Evolutionary conservation across 805 yeast genomes (phyloP).

Genomic region (Wickerhamomyces ciferrii): DNA sequence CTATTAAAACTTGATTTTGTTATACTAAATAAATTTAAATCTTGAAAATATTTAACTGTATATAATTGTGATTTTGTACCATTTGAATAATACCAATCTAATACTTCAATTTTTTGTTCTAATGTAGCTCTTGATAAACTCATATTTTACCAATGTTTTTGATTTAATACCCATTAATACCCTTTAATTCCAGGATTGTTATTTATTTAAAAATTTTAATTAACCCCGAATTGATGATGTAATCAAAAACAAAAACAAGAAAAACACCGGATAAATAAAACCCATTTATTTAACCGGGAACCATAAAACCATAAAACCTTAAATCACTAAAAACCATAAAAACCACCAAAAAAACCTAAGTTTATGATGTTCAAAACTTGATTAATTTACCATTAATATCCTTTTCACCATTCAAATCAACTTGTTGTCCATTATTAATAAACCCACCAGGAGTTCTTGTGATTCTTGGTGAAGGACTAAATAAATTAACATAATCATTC

Average conservation of each 20-base stretch:
- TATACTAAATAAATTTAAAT: slow-evolving; percentile 25
- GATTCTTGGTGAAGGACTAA: slow-evolving; percentile 63
- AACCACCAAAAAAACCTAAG: not conserved
- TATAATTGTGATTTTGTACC: slow-evolving; percentile 28
- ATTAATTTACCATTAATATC: slow-evolving; percentile 22
- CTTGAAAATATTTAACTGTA: slow-evolving; percentile 28
- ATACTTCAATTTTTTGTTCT: slow-evolving; percentile 28
- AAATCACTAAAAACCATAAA: not conserved
- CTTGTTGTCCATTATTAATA: not conserved
- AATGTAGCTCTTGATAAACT: slow-evolving; percentile 30
- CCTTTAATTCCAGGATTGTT: not conserved
- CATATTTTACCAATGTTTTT: too few relatives aligned
- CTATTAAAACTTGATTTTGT: slow-evolving; percentile 34
- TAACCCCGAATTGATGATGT: not conserved
- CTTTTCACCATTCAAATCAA: slow-evolving; percentile 8
- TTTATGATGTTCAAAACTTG: slow-evolving; percentile 8
- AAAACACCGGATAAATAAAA: too few relatives aligned
- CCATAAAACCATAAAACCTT: too few relatives aligned
- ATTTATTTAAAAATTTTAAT: not conserved
- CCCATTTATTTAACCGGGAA: too few relatives aligned
- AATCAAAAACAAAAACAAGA: not conserved
- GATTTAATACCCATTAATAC: too few relatives aligned
- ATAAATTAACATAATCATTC: slow-evolving; percentile 76
- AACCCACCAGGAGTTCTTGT: slow-evolving; percentile 29
- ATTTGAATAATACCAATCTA: slow-evolving; percentile 30